These are phyloP conservation scores for Oryza longistaminata DNA, from an alignment of 176 grass and related monocot species.

Conservation along the genomic window DNA sequence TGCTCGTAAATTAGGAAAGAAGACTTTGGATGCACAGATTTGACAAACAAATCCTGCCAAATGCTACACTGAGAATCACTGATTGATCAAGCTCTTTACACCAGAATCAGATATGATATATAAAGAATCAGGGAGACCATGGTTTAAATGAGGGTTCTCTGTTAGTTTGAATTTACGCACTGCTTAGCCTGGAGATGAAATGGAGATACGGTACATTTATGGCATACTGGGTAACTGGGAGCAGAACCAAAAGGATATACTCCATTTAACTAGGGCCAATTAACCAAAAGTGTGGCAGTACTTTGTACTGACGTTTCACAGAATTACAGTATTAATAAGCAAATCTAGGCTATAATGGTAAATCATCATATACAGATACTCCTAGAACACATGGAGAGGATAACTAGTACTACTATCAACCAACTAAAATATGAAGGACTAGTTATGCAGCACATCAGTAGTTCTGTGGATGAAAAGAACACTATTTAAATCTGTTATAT, in stretches of 20 bases:
- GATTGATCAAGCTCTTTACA: background rate
- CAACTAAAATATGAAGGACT: background rate
- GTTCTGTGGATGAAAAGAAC: background rate
- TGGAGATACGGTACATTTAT: background rate
- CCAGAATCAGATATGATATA: background rate
- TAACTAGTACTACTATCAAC: background rate
- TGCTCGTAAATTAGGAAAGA: conserved; percentile 22
- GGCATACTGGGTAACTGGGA: background rate
- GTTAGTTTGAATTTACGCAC: conserved; percentile 14
- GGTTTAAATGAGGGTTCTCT: background rate
- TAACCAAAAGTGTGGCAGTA: background rate
- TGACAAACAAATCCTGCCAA: background rate
- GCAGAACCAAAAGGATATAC: background rate
- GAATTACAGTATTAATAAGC: background rate
- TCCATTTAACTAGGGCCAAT: background rate
- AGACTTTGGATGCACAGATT: background rate
- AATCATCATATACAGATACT: background rate
- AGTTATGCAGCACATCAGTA: background rate
- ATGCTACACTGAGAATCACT: background rate
- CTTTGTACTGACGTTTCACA: background rate
- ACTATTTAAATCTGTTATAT: background rate
- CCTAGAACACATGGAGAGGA: background rate
- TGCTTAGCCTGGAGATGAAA: conserved; percentile 21
- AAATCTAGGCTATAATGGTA: background rate
- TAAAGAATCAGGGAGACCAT: conserved; percentile 1